Evolutionary conservation across 768 basidiomycete species (phyloP).

Genomic region (Suillus ampliporus): DNA sequence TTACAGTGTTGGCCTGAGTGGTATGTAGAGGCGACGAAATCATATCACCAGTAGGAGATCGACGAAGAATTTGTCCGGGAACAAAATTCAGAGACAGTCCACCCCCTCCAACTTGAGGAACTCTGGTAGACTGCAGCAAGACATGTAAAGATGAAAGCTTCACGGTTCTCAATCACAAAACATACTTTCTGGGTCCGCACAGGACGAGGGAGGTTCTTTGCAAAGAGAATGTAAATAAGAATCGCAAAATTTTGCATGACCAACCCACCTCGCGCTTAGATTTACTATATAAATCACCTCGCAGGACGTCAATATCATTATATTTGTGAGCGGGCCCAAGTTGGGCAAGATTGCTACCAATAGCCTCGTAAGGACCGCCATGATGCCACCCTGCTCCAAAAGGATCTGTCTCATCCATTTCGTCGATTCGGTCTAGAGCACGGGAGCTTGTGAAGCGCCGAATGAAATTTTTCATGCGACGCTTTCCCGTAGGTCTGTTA

Average conservation of each 20-base stretch:
- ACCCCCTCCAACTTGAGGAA: constrained; percentile 3
- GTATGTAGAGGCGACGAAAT: neutral
- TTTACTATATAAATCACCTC: constrained; percentile 9
- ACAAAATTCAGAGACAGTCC: constrained; percentile 56
- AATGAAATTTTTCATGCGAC: constrained; percentile 32
- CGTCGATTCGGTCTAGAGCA: constrained; percentile 73
- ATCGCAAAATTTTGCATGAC: constrained; percentile 6
- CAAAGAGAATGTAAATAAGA: constrained; percentile 14
- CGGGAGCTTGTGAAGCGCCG: constrained; percentile 31
- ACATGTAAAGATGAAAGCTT: constrained; percentile 16
- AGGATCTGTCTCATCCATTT: constrained; percentile 78
- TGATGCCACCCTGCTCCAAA: constrained; percentile 70
- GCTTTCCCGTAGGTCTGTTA: constrained; percentile 19
- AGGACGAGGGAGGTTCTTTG: constrained; percentile 22
- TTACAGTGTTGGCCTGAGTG: constrained; percentile 5
- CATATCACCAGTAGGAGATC: neutral
- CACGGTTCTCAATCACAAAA: neutral
- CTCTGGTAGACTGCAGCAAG: constrained; percentile 17
- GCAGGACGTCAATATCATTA: constrained; percentile 9
- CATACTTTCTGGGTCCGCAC: constrained; percentile 27
- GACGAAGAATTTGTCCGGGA: constrained; percentile 59
- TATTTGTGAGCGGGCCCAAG: constrained; percentile 17
- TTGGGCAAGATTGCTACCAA: constrained; percentile 33
- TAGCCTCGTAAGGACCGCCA: constrained; percentile 76
- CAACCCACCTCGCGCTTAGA: constrained; percentile 29